Percentiles rank a stretch among this genome's conserved stretches.
These are phyloP conservation scores for Rhododendron ovatum DNA, from an alignment of 148 eudicot species.

Conservation along the genomic window DNA sequence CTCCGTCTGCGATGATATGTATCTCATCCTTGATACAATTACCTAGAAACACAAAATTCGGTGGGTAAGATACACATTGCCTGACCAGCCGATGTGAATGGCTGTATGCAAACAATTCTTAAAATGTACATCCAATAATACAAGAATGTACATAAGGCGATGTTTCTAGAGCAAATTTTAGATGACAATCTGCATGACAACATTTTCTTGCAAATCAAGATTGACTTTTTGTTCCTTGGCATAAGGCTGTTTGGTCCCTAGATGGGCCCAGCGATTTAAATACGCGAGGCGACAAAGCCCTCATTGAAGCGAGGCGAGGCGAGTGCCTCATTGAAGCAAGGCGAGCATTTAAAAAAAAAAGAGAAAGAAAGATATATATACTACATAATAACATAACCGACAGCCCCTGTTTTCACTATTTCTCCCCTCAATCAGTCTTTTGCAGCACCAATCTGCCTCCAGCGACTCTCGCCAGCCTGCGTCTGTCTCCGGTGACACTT, in stretches of 20 bases:
- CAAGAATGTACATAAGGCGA: not conserved
- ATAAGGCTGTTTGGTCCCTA: not conserved
- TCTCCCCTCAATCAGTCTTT: too few species aligned
- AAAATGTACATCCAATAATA: not conserved
- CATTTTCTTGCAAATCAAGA: not conserved
- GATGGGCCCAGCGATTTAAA: not conserved
- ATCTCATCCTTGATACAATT: conserved; percentile 96
- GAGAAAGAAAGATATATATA: too few species aligned
- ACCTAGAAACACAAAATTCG: conserved; percentile 42
- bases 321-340: too few species aligned
- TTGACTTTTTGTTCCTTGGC: not conserved
- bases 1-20: conserved; percentile 97
- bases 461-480: too few species aligned
- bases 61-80: conserved; percentile 7
- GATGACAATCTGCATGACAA: not conserved
- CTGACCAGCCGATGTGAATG: not conserved
- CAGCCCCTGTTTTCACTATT: too few species aligned
- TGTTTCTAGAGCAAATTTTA: not conserved
- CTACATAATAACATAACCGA: too few species aligned
- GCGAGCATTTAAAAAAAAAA: too few species aligned
- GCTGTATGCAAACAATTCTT: not conserved
- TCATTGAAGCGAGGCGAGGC: too few species aligned
- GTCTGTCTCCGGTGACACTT: too few species aligned
- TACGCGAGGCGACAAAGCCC: too few species aligned
- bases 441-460: too few species aligned